Percentiles rank a stretch among this genome's conserved stretches.
Evolutionary conservation across 805 yeast genomes (phyloP).

Genomic region (Peterozyma toletana): DNA sequence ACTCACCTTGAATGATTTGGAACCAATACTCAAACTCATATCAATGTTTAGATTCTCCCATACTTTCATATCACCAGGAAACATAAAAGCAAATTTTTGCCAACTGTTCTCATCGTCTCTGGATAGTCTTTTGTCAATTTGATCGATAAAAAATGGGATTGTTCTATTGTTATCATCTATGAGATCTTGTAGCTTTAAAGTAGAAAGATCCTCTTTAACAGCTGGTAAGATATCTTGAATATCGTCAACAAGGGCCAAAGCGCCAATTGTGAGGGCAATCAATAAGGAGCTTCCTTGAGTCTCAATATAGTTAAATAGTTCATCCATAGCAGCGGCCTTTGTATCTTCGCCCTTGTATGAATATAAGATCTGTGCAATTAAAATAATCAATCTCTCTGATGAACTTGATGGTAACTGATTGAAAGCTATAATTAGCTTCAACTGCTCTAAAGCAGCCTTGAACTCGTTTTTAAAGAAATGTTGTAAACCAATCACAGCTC

Average conservation of each 20-base stretch:
- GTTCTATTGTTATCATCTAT: conserved; percentile 42
- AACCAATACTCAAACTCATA: conserved; percentile 54
- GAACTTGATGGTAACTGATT: conserved; percentile 24
- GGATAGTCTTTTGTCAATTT: conserved; percentile 37
- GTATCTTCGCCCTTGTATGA: conserved; percentile 73
- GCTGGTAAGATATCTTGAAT: conserved; percentile 48
- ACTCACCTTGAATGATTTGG: conserved; percentile 39
- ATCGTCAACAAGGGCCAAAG: conserved; percentile 63
- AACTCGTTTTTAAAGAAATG: conserved; percentile 57
- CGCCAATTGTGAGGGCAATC: conserved; percentile 71
- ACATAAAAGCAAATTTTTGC: conserved; percentile 66
- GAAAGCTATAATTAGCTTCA: conserved; percentile 59
- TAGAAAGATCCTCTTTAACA: conserved; percentile 59
- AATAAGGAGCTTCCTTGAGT: conserved; percentile 58
- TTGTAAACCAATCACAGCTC: conserved; percentile 57
- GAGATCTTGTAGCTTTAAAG: conserved; percentile 37
- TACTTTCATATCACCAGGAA: conserved; percentile 61
- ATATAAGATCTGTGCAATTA: conserved; percentile 74
- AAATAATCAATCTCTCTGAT: conserved; percentile 48
- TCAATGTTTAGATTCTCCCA: conserved; percentile 62
- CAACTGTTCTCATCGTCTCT: conserved; percentile 28
- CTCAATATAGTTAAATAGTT: conserved; percentile 60
- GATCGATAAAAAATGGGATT: conserved; percentile 52
- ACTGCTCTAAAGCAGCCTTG: conserved; percentile 59
- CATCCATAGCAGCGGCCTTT: conserved; percentile 78